Base-by-base conservation (phyloP, 192 early-diverging fungal genomes). In the Coemansia sp. region DNA sequence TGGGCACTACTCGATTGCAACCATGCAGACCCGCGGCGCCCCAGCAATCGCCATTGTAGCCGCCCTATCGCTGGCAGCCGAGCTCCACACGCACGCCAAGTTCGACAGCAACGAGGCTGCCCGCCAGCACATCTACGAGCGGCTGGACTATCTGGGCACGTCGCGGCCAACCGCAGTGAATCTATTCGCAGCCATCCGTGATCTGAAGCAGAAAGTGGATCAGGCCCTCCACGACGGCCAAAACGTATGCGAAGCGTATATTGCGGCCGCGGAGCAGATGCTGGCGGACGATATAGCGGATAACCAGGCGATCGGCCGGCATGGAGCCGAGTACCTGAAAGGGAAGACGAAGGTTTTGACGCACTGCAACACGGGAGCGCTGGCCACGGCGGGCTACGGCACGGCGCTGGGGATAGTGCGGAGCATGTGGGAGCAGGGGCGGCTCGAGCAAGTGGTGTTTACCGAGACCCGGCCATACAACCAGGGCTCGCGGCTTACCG, bases 401-500 rank as follows among this genome's bases (percentile, higher is more conserved):
- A 99, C 94, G 6, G 96, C 94, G 6, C 78, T 99, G 38, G 96
- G 96, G 20, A 94, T 99, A 45, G 87, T 96, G 43, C 84, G 94
- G 11, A 79, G 86, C 14, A 62, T 99, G 36, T 77, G 92, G 45
- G 46, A 51, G 1, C 50, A 63, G 5, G 37, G 67, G 62, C 3
- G 48, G 73, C 72, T 96, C 18, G 79, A 81, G 0, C 93, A 90
- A 45, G 91, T 87, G 20, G 97, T 85, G 51, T 99, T 91, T 73
- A 93, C 94, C 6, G 95, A 99, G 62, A 99, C 97, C 9, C 78
- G 97, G 30, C 97, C 97, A 3, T 99, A 99, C 69, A 99, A 97
- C 77, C 94, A 99, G 71, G 97, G 97, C 6, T 90, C 90, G 0
- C 81, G 95, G 6, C 80, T 99, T 50, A 99, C 95, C 2, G 88